A percentile compares a stretch with the other conserved stretches of the same genome.
phyloP scores from a whole-genome alignment of 2,329 filamentous ascomycete species.

The Truncatella angustata region DNA sequence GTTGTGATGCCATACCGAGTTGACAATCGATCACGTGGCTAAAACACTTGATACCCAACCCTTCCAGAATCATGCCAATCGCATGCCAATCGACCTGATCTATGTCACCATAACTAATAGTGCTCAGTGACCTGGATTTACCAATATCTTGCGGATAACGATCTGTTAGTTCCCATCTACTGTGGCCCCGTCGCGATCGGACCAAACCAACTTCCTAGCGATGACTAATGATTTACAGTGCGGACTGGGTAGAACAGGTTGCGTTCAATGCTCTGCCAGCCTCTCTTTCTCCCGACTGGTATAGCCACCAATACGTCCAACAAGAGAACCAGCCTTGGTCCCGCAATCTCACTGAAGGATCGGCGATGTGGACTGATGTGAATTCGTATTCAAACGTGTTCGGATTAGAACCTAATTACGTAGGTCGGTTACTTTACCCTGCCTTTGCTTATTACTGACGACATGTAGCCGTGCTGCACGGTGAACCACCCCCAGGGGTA shows the following conservation, averaged over 20 bases:
- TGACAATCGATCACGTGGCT: too few species aligned
- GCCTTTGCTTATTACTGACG: background rate
- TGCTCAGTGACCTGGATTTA: conserved; percentile 27
- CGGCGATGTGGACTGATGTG: conserved; percentile 43
- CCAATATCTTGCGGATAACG: conserved; percentile 23
- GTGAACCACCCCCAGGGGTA: conserved; percentile 57
- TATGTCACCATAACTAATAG: too few species aligned
- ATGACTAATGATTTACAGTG: too few species aligned
- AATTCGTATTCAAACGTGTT: conserved; percentile 44
- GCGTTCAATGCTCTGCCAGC: conserved; percentile 54
- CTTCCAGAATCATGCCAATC: too few species aligned
- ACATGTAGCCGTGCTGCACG: conserved; percentile 47
- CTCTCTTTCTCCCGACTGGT: conserved; percentile 49
- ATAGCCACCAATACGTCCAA: conserved; percentile 53
- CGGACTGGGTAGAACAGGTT: conserved; percentile 45
- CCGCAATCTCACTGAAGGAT: conserved; percentile 32
- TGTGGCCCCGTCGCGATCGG: too few species aligned
- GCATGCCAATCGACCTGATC: too few species aligned
- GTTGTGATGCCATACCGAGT: too few species aligned
- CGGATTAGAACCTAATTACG: conserved; percentile 49
- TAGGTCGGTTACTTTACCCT: conserved; percentile 10
- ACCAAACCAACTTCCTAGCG: background rate
- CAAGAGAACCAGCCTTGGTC: conserved; percentile 53
- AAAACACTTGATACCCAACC: too few species aligned
- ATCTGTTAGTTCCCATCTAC: conserved; percentile 5